phyloP scores from a whole-genome alignment of 2,329 filamentous ascomycete species.

The Aureobasidium sp. region DNA sequence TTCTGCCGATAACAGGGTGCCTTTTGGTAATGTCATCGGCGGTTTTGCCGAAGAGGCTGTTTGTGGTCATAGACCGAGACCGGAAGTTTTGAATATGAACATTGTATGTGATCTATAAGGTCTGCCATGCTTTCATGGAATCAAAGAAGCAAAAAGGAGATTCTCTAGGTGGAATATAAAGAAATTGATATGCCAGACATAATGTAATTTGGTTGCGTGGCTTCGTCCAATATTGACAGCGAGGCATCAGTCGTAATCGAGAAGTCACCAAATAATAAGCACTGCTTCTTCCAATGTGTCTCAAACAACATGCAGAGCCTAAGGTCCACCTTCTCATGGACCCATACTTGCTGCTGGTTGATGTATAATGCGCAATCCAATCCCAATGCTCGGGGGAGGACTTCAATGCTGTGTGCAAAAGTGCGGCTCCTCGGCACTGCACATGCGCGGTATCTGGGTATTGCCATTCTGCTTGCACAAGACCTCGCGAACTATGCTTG shows the following conservation, averaged over 20 bases:
- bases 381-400: too few relatives aligned
- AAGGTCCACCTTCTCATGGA: too few relatives aligned
- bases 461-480: too few relatives aligned
- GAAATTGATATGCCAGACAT: neutral
- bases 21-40: neutral
- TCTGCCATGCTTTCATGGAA: too few relatives aligned
- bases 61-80: neutral
- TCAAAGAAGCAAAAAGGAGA: neutral
- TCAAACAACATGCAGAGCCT: neutral
- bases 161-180: neutral
- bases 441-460: too few relatives aligned
- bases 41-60: conserved; percentile 1
- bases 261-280: neutral
- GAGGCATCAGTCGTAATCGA: conserved; percentile 2
- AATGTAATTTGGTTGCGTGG: neutral
- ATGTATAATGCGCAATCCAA: neutral
- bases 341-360: too few relatives aligned
- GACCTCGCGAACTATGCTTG: too few relatives aligned
- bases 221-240: conserved; percentile 5
- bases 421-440: too few relatives aligned
- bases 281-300: neutral
- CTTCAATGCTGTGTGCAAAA: too few relatives aligned
- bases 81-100: too few relatives aligned
- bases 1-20: too few relatives aligned
- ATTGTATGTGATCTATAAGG: too few relatives aligned